These are phyloP conservation scores for Thermothielavioides terrestris DNA, from an alignment of 495 filamentous ascomycete genomes.

Conservation along the genomic window DNA sequence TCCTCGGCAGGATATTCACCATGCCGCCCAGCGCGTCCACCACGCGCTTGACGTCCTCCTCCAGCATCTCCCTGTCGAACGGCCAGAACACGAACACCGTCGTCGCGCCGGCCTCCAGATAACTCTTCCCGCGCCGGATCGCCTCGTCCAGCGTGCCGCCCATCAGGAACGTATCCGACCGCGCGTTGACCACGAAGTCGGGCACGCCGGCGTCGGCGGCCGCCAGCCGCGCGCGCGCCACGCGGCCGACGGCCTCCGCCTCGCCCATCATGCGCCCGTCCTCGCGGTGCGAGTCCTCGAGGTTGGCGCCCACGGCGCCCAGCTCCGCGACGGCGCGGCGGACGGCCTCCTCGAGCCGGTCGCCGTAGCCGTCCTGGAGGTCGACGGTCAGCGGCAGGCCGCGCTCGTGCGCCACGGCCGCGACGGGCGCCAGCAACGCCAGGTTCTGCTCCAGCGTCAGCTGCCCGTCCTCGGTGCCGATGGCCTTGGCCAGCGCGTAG, in stretches of 20 bases:
- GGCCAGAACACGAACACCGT: conserved; percentile 40
- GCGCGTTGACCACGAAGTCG: conserved; percentile 45
- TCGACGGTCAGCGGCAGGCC: conserved; percentile 42
- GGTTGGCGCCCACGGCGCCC: conserved; percentile 44
- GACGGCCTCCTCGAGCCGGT: conserved; percentile 32
- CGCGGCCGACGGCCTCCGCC: conserved; percentile 31
- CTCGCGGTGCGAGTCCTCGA: conserved; percentile 40
- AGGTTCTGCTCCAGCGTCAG: conserved; percentile 35
- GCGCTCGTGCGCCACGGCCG: conserved; percentile 19
- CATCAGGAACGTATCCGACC: conserved; percentile 33
- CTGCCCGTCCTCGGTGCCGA: conserved; percentile 34
- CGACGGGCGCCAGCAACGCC: conserved; percentile 20
- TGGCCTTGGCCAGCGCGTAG: conserved; percentile 39
- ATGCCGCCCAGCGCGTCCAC: conserved; percentile 23
- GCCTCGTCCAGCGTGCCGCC: conserved; percentile 34
- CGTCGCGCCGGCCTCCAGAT: conserved; percentile 39
- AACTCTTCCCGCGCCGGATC: conserved; percentile 36
- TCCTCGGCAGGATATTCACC: conserved; percentile 25
- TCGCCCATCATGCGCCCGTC: conserved; percentile 24
- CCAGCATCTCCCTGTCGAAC: conserved; percentile 18
- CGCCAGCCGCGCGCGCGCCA: conserved; percentile 22
- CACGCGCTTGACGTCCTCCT: conserved; percentile 30
- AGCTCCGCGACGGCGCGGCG: conserved; percentile 26
- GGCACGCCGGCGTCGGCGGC: conserved; percentile 34
- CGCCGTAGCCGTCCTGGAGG: conserved; percentile 46